phyloP scores from a whole-genome alignment of 495 filamentous ascomycete genomes.

The Penicillium malachiteum region DNA sequence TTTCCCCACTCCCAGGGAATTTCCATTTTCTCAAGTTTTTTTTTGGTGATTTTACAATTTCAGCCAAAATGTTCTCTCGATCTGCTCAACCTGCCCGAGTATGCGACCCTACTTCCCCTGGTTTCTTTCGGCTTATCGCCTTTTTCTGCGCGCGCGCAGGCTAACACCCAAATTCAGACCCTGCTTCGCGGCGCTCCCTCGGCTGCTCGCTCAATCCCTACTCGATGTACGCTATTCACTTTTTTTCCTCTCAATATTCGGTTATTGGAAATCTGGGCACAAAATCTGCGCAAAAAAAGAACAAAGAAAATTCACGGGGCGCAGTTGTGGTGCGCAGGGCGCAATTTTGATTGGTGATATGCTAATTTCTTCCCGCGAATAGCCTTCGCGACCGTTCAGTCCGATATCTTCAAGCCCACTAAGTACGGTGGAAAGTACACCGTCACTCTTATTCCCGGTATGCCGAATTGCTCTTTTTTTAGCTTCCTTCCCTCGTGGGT shows the following conservation, averaged over 20 bases:
- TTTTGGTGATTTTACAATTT: too few species aligned
- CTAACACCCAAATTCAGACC: conserved; percentile 33
- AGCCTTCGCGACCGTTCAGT: conserved; percentile 73
- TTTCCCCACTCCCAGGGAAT: conserved; percentile 1
- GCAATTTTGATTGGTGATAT: not conserved
- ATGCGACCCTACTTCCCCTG: not conserved
- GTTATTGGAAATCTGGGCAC: not conserved
- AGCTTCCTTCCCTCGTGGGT: not conserved
- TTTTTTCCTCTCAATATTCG: not conserved
- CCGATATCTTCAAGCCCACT: conserved; percentile 95
- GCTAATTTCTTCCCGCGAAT: not conserved
- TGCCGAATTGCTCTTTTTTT: conserved; percentile 19
- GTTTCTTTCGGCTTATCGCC: not conserved
- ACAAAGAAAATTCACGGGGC: not conserved
- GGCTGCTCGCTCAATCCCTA: conserved; percentile 36
- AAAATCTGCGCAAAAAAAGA: not conserved
- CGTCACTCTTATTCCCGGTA: conserved; percentile 93
- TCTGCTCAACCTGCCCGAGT: conserved; percentile 29
- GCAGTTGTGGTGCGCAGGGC: not conserved
- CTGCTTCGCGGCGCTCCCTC: conserved; percentile 42
- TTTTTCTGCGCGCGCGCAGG: not conserved
- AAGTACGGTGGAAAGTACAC: conserved; percentile 99
- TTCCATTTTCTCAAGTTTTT: too few species aligned
- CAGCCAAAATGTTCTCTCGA: conserved; percentile 24
- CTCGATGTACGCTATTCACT: conserved; percentile 41